These are phyloP conservation scores for Globisporangium lucens DNA, from an alignment of 352 stramenopile genomes.

Conservation along the genomic window DNA sequence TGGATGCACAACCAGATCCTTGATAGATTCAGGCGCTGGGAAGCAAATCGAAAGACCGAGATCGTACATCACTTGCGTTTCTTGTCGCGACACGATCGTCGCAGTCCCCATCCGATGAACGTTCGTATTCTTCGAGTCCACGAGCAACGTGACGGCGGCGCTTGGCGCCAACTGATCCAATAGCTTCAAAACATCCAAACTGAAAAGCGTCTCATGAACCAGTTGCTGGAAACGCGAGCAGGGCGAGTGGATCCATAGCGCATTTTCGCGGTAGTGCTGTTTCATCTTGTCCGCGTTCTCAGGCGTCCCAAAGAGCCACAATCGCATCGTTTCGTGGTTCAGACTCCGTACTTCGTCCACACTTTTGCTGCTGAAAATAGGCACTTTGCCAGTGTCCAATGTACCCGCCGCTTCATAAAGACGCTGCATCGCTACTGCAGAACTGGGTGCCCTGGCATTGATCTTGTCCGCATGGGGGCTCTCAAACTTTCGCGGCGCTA, in stretches of 20 bases:
- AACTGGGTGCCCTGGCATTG: not conserved
- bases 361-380: not conserved
- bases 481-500: not conserved
- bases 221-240: slow-evolving; percentile 36
- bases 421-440: not conserved
- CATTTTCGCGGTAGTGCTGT: slow-evolving; percentile 17
- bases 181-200: slow-evolving; percentile 24
- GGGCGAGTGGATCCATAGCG: slow-evolving; percentile 21
- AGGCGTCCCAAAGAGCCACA: slow-evolving; percentile 30
- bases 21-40: slow-evolving; percentile 18
- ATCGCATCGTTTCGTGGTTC: not conserved
- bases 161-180: slow-evolving; percentile 23
- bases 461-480: not conserved
- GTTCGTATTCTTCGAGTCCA: not conserved
- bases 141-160: slow-evolving; percentile 8
- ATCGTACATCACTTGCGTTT: slow-evolving; percentile 7
- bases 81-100: not conserved
- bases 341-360: not conserved
- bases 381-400: not conserved
- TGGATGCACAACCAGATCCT: slow-evolving; percentile 19
- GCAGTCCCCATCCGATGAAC: not conserved
- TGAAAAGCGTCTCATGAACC: slow-evolving; percentile 24
- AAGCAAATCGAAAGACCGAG: slow-evolving; percentile 23
- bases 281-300: slow-evolving; percentile 26
- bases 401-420: not conserved